Evolutionary conservation across 441 rosid genomes (phyloP), one percentile per base, ranked within the genome.

Genomic region (Pelargonium fulgidum): DNA sequence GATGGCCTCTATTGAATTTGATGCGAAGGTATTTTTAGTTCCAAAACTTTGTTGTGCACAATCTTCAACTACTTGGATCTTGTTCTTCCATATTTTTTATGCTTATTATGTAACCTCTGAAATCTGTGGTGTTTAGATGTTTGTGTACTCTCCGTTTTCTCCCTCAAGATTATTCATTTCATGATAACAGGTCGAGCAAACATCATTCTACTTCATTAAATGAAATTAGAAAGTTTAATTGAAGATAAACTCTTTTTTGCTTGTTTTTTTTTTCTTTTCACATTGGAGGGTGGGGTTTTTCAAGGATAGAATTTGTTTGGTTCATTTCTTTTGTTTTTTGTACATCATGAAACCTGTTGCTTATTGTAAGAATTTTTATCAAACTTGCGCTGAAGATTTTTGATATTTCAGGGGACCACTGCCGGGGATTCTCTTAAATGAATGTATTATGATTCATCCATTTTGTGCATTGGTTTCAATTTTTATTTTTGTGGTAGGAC

Each of bases 1-100:
- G 48, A 79, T 91, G 96, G 77, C 85, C 63, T 84, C 84, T 68
- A 85, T 88, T 74, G 97, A 93, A 79, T 68, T 84, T 75, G 93
- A 87, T 71, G 78, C 85, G 16, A 93, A 88, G 96, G 96, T 89
- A 85, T 64, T 67, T 64, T 48, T 64, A 19, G 50, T 62, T 62
- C 42, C 65, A 62, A 29, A 62, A 33, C 65, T 33, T 61, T 13
- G 26, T 61, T 13, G 8, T 50, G 8, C 58, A n/a, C 58, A 50
- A 50, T 50, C 7, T n/a, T 10, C 58, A 41, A 3, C 44, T 14
- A n/a, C 52, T 8, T 56, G 3, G 48, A 36, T 3, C 11, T 10
- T 12, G 62, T 2, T 17, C 10, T 20, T 7, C 2, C 8, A 16
- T 56, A 14, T 56, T 56, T 56, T 16, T 17, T 20, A 17, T 19